Evolutionary conservation across 2,329 filamentous ascomycete species (phyloP).

Genomic region (Eurotiales sp.): DNA sequence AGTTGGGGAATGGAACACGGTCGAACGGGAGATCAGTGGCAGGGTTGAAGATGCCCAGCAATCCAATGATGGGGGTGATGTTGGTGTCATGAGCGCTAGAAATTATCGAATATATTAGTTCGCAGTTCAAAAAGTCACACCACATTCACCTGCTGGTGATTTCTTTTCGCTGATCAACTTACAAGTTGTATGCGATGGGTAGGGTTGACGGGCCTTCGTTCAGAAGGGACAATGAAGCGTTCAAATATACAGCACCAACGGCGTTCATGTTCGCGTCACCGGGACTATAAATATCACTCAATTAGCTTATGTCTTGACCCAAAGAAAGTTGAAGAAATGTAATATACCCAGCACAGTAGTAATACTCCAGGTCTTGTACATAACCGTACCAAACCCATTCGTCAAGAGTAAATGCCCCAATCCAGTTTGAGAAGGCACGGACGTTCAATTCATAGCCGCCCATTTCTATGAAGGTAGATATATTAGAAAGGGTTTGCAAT

Average conservation of each 20-base stretch:
- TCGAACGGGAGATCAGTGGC: constrained; percentile 18
- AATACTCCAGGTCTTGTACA: constrained; percentile 19
- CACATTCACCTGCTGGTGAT: no score
- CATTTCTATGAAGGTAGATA: constrained; percentile 16
- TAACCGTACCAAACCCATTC: constrained; percentile 23
- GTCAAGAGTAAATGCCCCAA: constrained; percentile 22
- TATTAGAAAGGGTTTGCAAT: not conserved
- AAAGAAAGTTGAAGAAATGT: no score
- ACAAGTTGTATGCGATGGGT: constrained; percentile 18
- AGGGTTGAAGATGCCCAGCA: constrained; percentile 19
- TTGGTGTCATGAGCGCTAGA: constrained; percentile 18
- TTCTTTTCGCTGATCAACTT: not conserved
- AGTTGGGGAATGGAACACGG: constrained; percentile 18
- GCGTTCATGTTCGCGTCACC: constrained; percentile 19
- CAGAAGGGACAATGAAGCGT: constrained; percentile 19
- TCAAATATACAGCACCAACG: constrained; percentile 22
- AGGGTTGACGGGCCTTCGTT: constrained; percentile 18
- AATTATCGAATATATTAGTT: not conserved
- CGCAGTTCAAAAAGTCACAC: no score
- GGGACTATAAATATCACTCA: constrained; percentile 12
- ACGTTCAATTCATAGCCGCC: constrained; percentile 20
- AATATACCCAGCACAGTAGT: constrained; percentile 22
- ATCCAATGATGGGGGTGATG: constrained; percentile 21
- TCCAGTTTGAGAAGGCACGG: constrained; percentile 21
- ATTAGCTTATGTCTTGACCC: not conserved